These are phyloP conservation scores for Glycine soja DNA, from an alignment of 306 rosid genomes.

Conservation along the genomic window DNA sequence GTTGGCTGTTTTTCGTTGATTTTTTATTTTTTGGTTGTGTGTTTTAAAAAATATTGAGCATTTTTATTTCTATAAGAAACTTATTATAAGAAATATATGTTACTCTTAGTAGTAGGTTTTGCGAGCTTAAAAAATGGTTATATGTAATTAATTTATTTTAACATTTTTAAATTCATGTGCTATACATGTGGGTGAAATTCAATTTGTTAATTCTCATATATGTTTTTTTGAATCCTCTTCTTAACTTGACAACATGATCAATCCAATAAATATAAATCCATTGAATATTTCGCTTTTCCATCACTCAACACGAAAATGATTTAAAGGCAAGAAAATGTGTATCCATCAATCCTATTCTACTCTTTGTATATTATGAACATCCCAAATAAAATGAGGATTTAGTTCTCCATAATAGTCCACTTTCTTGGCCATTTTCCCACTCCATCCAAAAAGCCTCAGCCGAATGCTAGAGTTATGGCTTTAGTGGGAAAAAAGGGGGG, in stretches of 20 bases:
- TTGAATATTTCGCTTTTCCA: neutral
- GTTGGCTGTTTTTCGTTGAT: neutral
- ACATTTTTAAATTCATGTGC: no score
- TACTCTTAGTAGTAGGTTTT: neutral
- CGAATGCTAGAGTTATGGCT: conserved; percentile 37
- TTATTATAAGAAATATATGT: neutral
- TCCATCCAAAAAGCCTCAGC: conserved; percentile 32
- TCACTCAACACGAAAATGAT: neutral
- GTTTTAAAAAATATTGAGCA: neutral
- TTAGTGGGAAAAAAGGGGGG: neutral
- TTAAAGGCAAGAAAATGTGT: conserved; percentile 21
- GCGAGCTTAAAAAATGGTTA: no score
- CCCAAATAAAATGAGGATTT: conserved; percentile 2
- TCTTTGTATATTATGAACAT: conserved; percentile 13
- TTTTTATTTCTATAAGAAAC: neutral
- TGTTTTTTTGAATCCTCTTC: no score
- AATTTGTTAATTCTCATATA: neutral
- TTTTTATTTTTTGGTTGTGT: neutral
- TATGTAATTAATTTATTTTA: no score
- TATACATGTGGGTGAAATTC: neutral
- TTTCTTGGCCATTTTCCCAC: conserved; percentile 8
- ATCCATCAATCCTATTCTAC: conserved; percentile 15
- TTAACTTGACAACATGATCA: neutral
- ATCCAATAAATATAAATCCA: neutral
- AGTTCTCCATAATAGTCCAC: neutral